Base-by-base conservation (phyloP, 495 filamentous ascomycete species). In the Neurospora sp. region DNA sequence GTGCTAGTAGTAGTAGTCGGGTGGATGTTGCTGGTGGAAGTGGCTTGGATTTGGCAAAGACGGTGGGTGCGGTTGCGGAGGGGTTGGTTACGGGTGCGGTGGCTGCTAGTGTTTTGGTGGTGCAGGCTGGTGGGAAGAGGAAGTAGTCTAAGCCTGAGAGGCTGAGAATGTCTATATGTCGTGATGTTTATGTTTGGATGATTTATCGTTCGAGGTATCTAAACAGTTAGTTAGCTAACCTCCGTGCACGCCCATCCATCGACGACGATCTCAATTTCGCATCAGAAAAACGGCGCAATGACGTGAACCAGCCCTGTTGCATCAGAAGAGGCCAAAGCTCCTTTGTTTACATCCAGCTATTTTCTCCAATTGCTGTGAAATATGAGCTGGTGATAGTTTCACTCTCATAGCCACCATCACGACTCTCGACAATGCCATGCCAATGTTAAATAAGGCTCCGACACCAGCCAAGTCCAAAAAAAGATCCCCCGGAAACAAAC, bases 81-180 rank as follows among this genome's bases (percentile, higher is more conserved):
- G 83, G 85, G 59, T 79, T 95, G 38, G 84, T 91, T 5, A 87
- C 84, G 69, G 83, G 81, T 44, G 87, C 87, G 38, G 80, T 93
- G 12, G 89, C 85, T 75, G 90, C 91, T 0, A 95, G 92, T 79
- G 82, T 97, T n/a, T 81, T 97, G 71, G 88, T 96, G 70, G 84
- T 97, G 37, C 91, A 94, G 77, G 92, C 92, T 71, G 88, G 83
- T 2, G 82, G 81, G 37, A 70, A 71, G 61, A 77, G 73, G 9
- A 66, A 18, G 27, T 66, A 31, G 27, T 31, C 27, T 31, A 40
- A 40, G 35, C 35, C 35, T 35, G 31, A 35, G 4, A 35, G 31
- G 31, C 31, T 35, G 39, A 40, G 39, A 40, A 40, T 40, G 39
- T 40, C 11, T 40, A 12, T 40, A 40, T 40, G 39, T 40, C 39